These are phyloP conservation scores for Poa annua DNA, from an alignment of 176 grass and related monocot genomes.

Conservation along the genomic window DNA sequence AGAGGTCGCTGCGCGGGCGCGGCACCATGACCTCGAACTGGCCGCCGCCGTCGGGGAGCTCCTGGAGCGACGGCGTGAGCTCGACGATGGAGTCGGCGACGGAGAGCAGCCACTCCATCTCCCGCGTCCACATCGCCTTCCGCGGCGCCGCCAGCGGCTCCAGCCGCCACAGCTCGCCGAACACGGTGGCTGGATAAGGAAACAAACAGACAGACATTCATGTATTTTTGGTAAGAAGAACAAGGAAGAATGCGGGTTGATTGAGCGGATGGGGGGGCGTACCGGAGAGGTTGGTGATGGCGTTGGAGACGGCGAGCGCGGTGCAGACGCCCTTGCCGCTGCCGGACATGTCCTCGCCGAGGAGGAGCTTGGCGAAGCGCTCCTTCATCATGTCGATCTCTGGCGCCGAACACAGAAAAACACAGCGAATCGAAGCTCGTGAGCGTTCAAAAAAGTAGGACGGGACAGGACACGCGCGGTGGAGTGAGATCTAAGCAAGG, in stretches of 20 bases:
- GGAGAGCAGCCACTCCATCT: conserved; percentile 95
- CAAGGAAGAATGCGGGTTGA: conserved; percentile 20
- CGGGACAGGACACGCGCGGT: neutral
- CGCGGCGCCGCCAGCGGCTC: conserved; percentile 80
- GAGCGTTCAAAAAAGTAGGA: conserved; percentile 19
- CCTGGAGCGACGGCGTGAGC: conserved; percentile 86
- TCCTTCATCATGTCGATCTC: conserved; percentile 99
- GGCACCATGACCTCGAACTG: conserved; percentile 98
- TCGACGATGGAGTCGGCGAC: conserved; percentile 95
- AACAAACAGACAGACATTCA: neutral
- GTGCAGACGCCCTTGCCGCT: conserved; percentile 98
- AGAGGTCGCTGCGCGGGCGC: conserved; percentile 74
- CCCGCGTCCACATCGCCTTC: conserved; percentile 95
- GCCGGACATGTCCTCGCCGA: conserved; percentile 99
- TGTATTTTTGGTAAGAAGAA: neutral
- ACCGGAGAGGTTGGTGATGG: conserved; percentile 99
- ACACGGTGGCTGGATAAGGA: conserved; percentile 71
- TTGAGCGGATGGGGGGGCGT: neutral
- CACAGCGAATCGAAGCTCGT: neutral
- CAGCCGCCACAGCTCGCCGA: conserved; percentile 97
- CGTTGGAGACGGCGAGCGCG: conserved; percentile 96
- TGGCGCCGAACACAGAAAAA: conserved; percentile 30
- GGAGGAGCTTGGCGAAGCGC: conserved; percentile 95
- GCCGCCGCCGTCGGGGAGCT: conserved; percentile 80
- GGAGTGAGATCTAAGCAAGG: conserved; percentile 59